These are phyloP conservation scores for Macrocybe sp. DNA, from an alignment of 1,284 basidiomycete species.

Conservation along the genomic window DNA sequence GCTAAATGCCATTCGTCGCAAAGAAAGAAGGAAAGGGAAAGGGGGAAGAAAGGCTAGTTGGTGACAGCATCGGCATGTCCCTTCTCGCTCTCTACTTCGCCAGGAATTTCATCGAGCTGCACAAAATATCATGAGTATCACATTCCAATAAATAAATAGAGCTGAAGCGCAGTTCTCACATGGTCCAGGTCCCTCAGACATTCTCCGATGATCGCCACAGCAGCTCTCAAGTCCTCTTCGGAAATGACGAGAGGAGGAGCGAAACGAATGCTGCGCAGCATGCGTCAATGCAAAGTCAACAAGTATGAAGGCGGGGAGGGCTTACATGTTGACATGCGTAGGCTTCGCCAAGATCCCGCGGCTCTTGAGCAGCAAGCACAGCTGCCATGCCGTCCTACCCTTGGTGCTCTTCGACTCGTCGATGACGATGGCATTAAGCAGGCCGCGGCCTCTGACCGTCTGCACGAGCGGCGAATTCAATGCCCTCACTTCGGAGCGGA, in stretches of 20 bases:
- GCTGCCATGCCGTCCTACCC: constrained; percentile 90
- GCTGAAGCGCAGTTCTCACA: constrained; percentile 34
- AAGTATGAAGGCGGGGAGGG: constrained; percentile 10
- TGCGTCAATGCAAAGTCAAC: constrained; percentile 4
- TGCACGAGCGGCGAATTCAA: constrained; percentile 71
- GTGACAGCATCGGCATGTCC: constrained; percentile 2
- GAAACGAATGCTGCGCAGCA: constrained; percentile 74
- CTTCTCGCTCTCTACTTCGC: constrained; percentile 14
- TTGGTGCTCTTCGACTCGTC: constrained; percentile 76
- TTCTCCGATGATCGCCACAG: constrained; percentile 73
- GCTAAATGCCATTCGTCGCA: not conserved
- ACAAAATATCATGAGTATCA: not conserved
- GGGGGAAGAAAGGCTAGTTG: not conserved
- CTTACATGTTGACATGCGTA: constrained; percentile 91
- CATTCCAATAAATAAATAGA: not conserved
- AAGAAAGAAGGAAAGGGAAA: not conserved
- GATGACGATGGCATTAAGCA: constrained; percentile 94
- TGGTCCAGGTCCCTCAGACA: constrained; percentile 80
- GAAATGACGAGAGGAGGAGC: constrained; percentile 93
- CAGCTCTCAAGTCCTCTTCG: constrained; percentile 77
- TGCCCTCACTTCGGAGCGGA: constrained; percentile 64
- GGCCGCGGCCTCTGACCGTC: constrained; percentile 78
- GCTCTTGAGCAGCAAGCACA: constrained; percentile 90
- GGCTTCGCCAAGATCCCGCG: constrained; percentile 93
- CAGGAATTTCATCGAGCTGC: constrained; percentile 20